Evolutionary conservation across 495 filamentous ascomycete species (phyloP).

Genomic region (Lepidopterella palustris): DNA sequence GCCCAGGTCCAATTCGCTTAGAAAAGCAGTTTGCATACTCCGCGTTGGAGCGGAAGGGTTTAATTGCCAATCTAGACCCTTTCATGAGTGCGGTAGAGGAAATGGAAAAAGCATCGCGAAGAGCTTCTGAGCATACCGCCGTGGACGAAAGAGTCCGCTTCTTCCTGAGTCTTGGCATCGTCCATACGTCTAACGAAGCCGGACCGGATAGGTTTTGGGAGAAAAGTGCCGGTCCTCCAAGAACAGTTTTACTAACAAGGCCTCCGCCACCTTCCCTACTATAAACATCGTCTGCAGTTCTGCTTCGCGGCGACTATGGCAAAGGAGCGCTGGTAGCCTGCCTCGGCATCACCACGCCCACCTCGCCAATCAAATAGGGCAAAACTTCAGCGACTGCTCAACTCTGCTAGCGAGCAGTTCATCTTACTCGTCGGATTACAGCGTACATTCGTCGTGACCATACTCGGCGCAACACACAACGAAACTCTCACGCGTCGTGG

Average conservation of each 20-base stretch:
- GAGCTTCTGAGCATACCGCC: conserved; percentile 11
- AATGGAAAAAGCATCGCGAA: background rate
- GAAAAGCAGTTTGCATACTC: background rate
- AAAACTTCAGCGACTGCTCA: conserved; percentile 9
- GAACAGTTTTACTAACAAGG: background rate
- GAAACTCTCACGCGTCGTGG: too few relatives aligned
- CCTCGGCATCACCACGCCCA: background rate
- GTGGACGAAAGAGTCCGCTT: conserved; percentile 12
- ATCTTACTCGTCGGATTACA: background rate
- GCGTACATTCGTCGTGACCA: background rate
- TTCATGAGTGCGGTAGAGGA: conserved; percentile 4
- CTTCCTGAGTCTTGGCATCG: conserved; percentile 8
- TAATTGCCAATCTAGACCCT: conserved; percentile 10
- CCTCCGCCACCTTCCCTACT: conserved; percentile 1
- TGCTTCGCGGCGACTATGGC: background rate
- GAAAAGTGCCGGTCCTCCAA: background rate
- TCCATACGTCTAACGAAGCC: conserved; percentile 1
- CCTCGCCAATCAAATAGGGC: background rate
- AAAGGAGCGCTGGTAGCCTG: background rate
- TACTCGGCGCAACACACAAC: background rate
- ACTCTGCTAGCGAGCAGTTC: too few relatives aligned
- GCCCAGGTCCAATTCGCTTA: conserved; percentile 15
- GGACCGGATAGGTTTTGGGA: conserved; percentile 21
- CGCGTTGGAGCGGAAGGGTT: background rate
- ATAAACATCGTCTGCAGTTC: background rate